Base-by-base conservation (phyloP, 2,329 filamentous ascomycete genomes). In the Cladosporium velox region DNA sequence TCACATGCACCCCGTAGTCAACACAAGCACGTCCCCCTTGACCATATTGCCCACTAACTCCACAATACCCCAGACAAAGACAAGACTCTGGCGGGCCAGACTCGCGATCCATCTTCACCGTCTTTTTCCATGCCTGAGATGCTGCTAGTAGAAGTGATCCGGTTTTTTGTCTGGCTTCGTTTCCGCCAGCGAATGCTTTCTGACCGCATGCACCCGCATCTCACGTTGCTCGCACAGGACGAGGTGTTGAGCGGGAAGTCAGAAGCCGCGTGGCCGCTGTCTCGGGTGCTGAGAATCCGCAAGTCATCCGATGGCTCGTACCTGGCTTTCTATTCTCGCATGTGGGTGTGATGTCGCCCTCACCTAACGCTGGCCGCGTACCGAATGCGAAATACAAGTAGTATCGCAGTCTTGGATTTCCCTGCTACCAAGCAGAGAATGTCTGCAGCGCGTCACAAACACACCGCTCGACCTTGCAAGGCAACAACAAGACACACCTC, bases 41-140 rank as follows among this genome's bases (percentile, higher is more conserved):
- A 21, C 54, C 54, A 32, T 14, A 3, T 34, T 11, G 28, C 32
- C 54, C 54, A 58, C 30, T 10, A 38, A 34, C 54, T 58, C 54
- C 54, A 58, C 54, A 52, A 34, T 58, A n/a, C 54, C 54, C 54
- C 54, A 35, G 34, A 38, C 32, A 58, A 44, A 58, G 54, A 58
- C 34, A 58, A 58, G 54, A 58, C 54, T 58, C 54, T 58, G 11
- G 34, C n/a, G 32, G 34, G 32, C 54, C 32, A 38, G 54, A 58
- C 54, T 58, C 54, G 18, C 18, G 21, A 35, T 15, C 32, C 32
- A 11, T 38, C 54, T 58, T 58, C 54, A 58, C 54, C 54, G 54
- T 58, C 54, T 58, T 58, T 58, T 58, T 14, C 30, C 5, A 21
- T 26, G 32, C 32, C 10, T 34, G 32, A 11, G 32, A 34, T 34